A percentile compares a stretch with the other conserved stretches of the same genome.
These are phyloP conservation scores for Coprinopsis sp. DNA, from an alignment of 768 basidiomycete species.

Conservation along the genomic window DNA sequence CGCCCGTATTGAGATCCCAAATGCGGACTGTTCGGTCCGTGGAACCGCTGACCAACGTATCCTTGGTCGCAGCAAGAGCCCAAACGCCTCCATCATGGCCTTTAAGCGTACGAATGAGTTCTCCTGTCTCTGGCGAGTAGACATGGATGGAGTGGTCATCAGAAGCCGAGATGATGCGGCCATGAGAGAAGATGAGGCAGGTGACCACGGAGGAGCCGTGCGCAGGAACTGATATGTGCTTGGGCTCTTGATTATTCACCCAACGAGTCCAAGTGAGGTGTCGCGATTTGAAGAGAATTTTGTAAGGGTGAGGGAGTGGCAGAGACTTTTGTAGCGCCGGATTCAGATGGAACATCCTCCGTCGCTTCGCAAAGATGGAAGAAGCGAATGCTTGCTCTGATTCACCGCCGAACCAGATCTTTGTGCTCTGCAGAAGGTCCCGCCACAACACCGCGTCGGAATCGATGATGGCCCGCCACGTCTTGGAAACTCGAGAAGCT, in stretches of 20 bases:
- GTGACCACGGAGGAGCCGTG: conserved; percentile 92
- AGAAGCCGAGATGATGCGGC: conserved; percentile 93
- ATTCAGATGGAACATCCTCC: conserved; percentile 32
- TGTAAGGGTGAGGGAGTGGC: conserved; percentile 81
- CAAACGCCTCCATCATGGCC: conserved; percentile 97
- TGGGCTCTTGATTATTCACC: conserved; percentile 68
- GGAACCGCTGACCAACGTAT: conserved; percentile 85
- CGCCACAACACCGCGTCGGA: conserved; percentile 88
- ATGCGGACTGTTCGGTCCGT: conserved; percentile 92
- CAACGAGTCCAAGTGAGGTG: conserved; percentile 76
- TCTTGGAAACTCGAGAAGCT: conserved; percentile 81
- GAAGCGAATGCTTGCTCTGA: conserved; percentile 78
- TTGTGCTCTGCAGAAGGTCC: conserved; percentile 75
- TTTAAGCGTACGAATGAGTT: conserved; percentile 65
- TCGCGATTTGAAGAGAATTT: conserved; percentile 89
- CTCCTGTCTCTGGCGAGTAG: conserved; percentile 83
- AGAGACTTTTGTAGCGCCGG: conserved; percentile 41
- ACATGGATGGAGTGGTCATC: conserved; percentile 97
- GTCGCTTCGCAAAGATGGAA: conserved; percentile 60
- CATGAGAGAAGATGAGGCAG: conserved; percentile 89
- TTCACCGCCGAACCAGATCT: conserved; percentile 86
- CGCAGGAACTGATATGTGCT: conserved; percentile 79
- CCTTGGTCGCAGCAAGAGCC: conserved; percentile 88
- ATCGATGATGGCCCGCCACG: conserved; percentile 92
- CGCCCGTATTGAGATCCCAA: conserved; percentile 78